Percentiles rank a stretch among this genome's conserved stretches.
Conservation (phyloP, 140 eudicot species). For the Stevia rebaudiana region DNA sequence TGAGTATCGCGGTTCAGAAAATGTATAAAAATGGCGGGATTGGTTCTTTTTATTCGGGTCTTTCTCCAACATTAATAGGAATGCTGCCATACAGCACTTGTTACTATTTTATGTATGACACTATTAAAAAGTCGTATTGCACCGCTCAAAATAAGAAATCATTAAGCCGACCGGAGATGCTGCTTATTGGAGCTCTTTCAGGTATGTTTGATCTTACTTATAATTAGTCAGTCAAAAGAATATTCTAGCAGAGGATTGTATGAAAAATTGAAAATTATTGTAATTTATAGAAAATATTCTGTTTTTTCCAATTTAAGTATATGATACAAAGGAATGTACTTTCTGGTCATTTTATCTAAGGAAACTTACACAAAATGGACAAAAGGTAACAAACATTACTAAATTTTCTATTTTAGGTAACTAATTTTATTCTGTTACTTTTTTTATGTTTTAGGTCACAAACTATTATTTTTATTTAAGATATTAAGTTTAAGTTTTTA, state of each 20-base stretch:
- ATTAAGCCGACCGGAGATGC: conserved; percentile 83
- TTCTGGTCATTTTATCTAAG: not conserved
- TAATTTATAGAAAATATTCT: not conserved
- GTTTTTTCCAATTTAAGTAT: not conserved
- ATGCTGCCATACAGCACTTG: conserved; percentile 98
- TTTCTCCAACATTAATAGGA: conserved; percentile 80
- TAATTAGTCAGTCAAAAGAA: not conserved
- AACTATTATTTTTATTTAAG: not conserved
- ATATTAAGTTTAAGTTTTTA: not conserved
- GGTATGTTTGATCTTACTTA: conserved; percentile 36
- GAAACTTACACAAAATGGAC: not conserved
- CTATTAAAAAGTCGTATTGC: conserved; percentile 76
- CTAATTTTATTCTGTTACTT: not conserved
- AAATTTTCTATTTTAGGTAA: not conserved
- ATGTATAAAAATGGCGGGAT: conserved; percentile 72
- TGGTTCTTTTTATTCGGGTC: conserved; percentile 72
- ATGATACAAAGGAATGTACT: not conserved
- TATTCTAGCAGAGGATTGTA: not conserved
- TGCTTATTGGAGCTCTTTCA: conserved; percentile 80
- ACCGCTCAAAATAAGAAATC: conserved; percentile 57
- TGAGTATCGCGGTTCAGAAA: conserved; percentile 59
- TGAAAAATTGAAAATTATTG: not conserved
- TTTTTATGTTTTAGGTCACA: not conserved
- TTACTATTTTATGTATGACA: conserved; percentile 93
- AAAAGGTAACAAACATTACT: not conserved